phyloP scores from a whole-genome alignment of 768 basidiomycete species.

The Leccinum truebloodii region DNA sequence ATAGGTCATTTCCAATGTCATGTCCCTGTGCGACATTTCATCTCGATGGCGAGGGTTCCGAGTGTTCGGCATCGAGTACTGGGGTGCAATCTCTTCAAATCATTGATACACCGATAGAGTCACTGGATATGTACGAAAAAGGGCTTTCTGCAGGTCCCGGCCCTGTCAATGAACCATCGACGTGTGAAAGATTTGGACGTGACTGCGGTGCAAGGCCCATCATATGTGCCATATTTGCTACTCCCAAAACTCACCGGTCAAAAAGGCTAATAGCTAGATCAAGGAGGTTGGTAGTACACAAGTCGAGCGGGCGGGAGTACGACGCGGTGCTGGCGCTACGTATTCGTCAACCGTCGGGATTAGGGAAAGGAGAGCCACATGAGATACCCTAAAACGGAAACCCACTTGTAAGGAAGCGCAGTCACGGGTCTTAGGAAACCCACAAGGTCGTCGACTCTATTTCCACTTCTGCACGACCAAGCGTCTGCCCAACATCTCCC shows the following conservation, averaged over 20 bases:
- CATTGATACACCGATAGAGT: background rate
- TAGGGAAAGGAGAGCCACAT: constrained; percentile 17
- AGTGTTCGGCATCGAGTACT: background rate
- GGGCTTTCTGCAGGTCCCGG: background rate
- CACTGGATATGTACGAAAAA: background rate
- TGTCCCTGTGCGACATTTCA: constrained; percentile 16
- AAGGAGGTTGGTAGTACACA: background rate
- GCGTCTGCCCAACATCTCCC: background rate
- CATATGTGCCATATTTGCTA: background rate
- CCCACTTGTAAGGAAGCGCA: constrained; percentile 28
- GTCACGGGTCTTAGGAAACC: constrained; percentile 30
- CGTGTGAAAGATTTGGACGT: background rate
- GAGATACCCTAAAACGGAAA: constrained; percentile 23
- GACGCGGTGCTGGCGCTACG: background rate
- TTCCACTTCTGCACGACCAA: constrained; percentile 5
- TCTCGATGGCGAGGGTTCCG: constrained; percentile 6
- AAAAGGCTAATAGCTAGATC: background rate
- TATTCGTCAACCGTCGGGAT: background rate
- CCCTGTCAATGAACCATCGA: background rate
- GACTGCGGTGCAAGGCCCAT: background rate
- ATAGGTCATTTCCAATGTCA: constrained; percentile 20
- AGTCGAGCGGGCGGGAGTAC: background rate
- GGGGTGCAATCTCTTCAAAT: constrained; percentile 3
- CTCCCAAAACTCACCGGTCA: background rate
- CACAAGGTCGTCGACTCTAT: constrained; percentile 18